phyloP scores from a whole-genome alignment of 441 rosid species.

The Eruca vesicaria region DNA sequence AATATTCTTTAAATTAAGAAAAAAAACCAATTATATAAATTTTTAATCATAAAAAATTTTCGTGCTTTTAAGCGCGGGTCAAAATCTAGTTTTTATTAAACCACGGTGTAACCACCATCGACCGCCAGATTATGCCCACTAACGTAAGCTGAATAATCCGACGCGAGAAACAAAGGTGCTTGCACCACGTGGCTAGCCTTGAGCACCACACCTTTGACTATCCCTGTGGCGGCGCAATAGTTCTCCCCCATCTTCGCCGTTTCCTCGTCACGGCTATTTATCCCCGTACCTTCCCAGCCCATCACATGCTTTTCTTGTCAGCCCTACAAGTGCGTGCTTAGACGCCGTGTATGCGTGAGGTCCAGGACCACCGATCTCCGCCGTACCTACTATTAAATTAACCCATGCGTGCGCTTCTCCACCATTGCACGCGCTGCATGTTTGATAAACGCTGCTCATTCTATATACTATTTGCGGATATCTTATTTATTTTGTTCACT shows the following conservation, averaged over 20 bases:
- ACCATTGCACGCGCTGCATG: constrained; percentile 77
- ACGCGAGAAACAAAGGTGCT: not conserved
- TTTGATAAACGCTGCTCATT: constrained; percentile 71
- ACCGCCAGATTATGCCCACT: not conserved
- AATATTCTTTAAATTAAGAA: too few species aligned
- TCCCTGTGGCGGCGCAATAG: not conserved
- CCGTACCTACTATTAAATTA: constrained; percentile 67
- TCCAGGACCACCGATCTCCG: constrained; percentile 52
- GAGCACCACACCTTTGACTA: not conserved
- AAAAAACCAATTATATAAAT: too few species aligned
- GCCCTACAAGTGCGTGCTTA: constrained; percentile 64
- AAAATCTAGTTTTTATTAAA: too few species aligned
- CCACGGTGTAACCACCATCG: not conserved
- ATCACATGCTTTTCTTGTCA: constrained; percentile 57
- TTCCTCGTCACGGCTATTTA: constrained; percentile 32
- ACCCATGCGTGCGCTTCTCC: constrained; percentile 49
- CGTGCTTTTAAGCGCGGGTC: too few species aligned
- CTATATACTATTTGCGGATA: too few species aligned
- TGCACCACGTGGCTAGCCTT: not conserved
- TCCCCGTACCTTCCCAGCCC: constrained; percentile 67
- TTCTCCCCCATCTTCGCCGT: not conserved
- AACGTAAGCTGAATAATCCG: not conserved
- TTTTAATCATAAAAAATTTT: too few species aligned
- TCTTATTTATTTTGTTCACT: too few species aligned
- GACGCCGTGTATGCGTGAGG: constrained; percentile 65